These are phyloP conservation scores for Cytospora piceae DNA, from an alignment of 2,329 filamentous ascomycete genomes.

Conservation along the genomic window DNA sequence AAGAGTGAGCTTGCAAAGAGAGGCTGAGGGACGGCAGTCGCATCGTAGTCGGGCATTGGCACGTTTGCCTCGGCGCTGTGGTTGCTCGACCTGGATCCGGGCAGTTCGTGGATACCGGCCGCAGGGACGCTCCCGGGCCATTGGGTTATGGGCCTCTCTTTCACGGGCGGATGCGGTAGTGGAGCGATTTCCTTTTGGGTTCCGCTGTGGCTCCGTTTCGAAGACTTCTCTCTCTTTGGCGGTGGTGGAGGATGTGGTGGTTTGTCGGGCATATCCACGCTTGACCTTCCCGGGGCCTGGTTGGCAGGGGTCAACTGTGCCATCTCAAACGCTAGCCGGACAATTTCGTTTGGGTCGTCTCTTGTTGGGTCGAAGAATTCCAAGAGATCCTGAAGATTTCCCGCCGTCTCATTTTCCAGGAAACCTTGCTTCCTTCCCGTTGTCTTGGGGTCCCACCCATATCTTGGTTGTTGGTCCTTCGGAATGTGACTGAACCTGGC, in stretches of 20 bases:
- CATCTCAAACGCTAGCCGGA: slow-evolving; percentile 61
- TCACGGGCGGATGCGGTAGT: slow-evolving; percentile 11
- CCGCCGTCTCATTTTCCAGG: slow-evolving; percentile 64
- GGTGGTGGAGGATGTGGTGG: slow-evolving; percentile 27
- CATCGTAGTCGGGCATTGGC: slow-evolving; percentile 26
- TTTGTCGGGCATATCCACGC: slow-evolving; percentile 23
- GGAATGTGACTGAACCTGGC: slow-evolving; percentile 50
- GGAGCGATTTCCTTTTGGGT: slow-evolving; percentile 22
- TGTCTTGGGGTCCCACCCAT: slow-evolving; percentile 62
- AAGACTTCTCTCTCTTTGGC: slow-evolving; percentile 28
- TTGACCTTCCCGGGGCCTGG: slow-evolving; percentile 20
- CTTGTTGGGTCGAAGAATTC: slow-evolving; percentile 66
- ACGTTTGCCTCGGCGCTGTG: slow-evolving; percentile 20
- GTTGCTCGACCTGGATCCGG: slow-evolving; percentile 8
- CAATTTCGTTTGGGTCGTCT: slow-evolving; percentile 60
- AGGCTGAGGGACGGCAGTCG: slow-evolving; percentile 27
- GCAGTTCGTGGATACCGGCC: slow-evolving; percentile 22
- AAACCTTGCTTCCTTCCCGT: slow-evolving; percentile 61
- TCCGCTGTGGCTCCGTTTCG: slow-evolving; percentile 23
- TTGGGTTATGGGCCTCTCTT: slow-evolving; percentile 26
- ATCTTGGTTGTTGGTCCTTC: slow-evolving; percentile 56
- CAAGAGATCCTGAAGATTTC: slow-evolving; percentile 66
- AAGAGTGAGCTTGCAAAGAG: slow-evolving; percentile 23
- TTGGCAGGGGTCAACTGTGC: slow-evolving; percentile 42
- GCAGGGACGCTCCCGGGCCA: slow-evolving; percentile 22